Base-by-base conservation (phyloP, 306 rosid species). In the Carpinus viminea region DNA sequence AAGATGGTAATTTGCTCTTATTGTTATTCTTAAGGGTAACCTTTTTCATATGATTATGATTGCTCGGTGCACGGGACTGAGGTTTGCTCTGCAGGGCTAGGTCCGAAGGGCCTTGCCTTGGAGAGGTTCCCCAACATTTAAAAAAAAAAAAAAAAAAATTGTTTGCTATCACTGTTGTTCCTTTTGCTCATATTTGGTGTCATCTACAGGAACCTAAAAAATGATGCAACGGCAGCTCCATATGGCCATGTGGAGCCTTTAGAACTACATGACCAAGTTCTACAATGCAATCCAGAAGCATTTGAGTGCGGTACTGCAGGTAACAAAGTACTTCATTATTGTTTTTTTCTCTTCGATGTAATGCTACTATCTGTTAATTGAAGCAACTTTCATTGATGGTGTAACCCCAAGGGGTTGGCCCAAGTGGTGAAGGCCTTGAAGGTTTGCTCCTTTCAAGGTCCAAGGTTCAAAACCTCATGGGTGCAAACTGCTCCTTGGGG, bases 231-330 rank as follows among this genome's bases (percentile, higher is more conserved):
- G 45, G 86, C 53, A 77, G 85, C 66, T 88, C 36, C 79, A 2
- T 70, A 80, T 80, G 80, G 81, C 74, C 83, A 84, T 45, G 78
- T 72, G 24, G 96, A 89, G 74, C 88, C 93, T 81, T 84, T 85
- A 78, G 89, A 88, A 86, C 93, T 96, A 82, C 88, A 85, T 28
- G 92, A 88, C 55, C 93, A 88, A 80, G 97, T 96, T 86, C 85
- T 96, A n/a, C 87, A 83, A 81, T 86, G 76, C 86, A 83, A 91
- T 87, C 90, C 92, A 47, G 89, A 91, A 70, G 99, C 99, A 74
- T 93, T 96, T 76, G 83, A 87, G 41, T 89, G 79, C 68, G 78
- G 80, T 72, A 47, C 85, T 77, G 88, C 93, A 93, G 99, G 99
- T 96, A 90, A 88, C 85, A 73, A 79, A 87, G 88, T 87, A 81